phyloP scores from a whole-genome alignment of 2,329 filamentous ascomycete species.

The Clathrospora elynae region DNA sequence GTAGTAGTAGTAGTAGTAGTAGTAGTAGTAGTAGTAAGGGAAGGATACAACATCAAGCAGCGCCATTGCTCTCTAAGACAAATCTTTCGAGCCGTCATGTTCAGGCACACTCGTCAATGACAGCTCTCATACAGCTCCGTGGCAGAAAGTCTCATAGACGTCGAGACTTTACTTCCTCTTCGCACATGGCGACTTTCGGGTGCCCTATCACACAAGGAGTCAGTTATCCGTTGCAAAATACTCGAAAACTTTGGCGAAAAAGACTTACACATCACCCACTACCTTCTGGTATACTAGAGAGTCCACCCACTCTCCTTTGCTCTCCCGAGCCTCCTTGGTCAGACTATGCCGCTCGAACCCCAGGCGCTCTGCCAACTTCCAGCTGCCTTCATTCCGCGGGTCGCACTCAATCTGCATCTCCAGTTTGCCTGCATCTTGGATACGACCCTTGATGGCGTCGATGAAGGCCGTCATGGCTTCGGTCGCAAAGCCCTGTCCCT shows the following conservation, averaged over 20 bases:
- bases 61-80: too few species aligned
- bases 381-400: slow-evolving; percentile 38
- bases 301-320: slow-evolving; percentile 44
- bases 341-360: slow-evolving; percentile 36
- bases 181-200: slow-evolving; percentile 8
- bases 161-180: slow-evolving; percentile 7
- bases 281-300: slow-evolving; percentile 35
- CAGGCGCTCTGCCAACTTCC: slow-evolving; percentile 39
- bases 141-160: slow-evolving; percentile 7
- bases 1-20: too few species aligned
- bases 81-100: too few species aligned
- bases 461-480: slow-evolving; percentile 41
- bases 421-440: slow-evolving; percentile 15
- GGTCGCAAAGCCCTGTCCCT: slow-evolving; percentile 38
- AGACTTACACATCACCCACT: slow-evolving; percentile 19
- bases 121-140: slow-evolving; percentile 9
- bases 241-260: not conserved
- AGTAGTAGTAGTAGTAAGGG: too few species aligned
- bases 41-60: too few species aligned
- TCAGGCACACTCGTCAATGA: too few species aligned
- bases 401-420: slow-evolving; percentile 46
- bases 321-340: slow-evolving; percentile 33
- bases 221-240: not conserved
- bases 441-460: slow-evolving; percentile 14
- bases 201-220: not conserved